Evolutionary conservation across 306 rosid genomes (phyloP).

Genomic region (Calophaca sinica): DNA sequence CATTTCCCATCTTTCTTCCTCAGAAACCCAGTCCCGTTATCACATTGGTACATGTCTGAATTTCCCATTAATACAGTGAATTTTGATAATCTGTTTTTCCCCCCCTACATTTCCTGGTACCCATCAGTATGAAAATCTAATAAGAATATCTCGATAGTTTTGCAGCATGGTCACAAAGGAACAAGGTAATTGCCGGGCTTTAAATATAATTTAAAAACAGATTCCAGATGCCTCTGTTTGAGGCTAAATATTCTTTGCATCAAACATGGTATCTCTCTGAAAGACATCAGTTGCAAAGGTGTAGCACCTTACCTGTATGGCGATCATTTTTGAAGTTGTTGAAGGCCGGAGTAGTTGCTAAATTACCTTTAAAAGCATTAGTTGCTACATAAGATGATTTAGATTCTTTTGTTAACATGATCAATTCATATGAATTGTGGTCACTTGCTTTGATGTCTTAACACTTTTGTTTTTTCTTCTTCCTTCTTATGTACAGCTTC

Average conservation of each 20-base stretch:
- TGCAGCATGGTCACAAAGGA: neutral
- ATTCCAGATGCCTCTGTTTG: slow-evolving; percentile 6
- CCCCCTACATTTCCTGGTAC: too few species aligned
- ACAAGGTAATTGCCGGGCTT: slow-evolving; percentile 6
- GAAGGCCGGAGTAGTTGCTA: slow-evolving; percentile 2
- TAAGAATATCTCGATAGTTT: slow-evolving; percentile 1
- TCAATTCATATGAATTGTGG: slow-evolving; percentile 3
- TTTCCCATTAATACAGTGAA: neutral
- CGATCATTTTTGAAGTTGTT: slow-evolving; percentile 5
- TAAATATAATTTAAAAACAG: neutral
- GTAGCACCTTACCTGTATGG: neutral
- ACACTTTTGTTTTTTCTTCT: neutral
- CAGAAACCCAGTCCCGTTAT: neutral
- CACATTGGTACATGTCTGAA: neutral
- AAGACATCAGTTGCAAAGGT: too few species aligned
- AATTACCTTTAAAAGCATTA: neutral
- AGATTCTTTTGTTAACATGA: slow-evolving; percentile 6
- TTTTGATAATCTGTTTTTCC: too few species aligned
- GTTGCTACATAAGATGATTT: neutral
- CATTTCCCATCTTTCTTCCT: neutral
- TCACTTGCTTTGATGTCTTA: slow-evolving; percentile 25
- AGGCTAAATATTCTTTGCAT: slow-evolving; percentile 1
- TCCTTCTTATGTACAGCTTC: slow-evolving; percentile 57
- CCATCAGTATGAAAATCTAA: neutral
- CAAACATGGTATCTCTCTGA: neutral